phyloP scores from a whole-genome alignment of 495 filamentous ascomycete genomes.

The Alectoria sarmentosa region DNA sequence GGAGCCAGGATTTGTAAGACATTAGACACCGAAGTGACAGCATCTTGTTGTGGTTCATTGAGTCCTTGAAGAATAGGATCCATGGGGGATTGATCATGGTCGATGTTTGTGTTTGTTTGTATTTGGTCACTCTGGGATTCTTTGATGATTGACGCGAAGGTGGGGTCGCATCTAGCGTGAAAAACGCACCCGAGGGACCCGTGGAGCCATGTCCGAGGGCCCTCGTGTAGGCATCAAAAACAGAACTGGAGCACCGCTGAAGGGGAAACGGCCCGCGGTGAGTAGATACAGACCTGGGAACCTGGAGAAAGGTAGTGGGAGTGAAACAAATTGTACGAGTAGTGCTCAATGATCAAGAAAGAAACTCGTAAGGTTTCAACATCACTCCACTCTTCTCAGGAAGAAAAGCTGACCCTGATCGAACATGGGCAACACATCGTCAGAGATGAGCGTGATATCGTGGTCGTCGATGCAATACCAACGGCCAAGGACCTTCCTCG shows the following conservation, averaged over 20 bases:
- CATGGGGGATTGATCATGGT: slow-evolving; percentile 1
- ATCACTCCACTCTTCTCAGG: neutral
- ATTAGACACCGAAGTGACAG: slow-evolving; percentile 69
- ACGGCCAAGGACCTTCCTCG: neutral
- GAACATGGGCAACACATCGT: neutral
- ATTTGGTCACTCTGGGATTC: too few species aligned
- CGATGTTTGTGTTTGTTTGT: too few species aligned
- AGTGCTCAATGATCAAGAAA: neutral
- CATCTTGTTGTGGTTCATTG: slow-evolving; percentile 75
- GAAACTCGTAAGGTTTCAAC: neutral
- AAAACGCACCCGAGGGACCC: neutral
- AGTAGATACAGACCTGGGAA: too few species aligned
- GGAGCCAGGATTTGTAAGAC: slow-evolving; percentile 89
- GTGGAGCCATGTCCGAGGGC: neutral
- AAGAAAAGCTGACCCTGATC: neutral
- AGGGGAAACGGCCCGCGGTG: too few species aligned
- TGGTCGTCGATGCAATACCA: neutral
- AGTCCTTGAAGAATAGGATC: slow-evolving; percentile 62
- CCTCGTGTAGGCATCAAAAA: neutral
- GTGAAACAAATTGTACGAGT: too few species aligned
- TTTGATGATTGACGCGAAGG: slow-evolving; percentile 8
- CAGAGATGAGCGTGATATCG: neutral
- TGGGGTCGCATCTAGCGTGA: neutral
- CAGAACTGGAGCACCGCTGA: too few species aligned
- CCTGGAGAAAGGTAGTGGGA: too few species aligned